phyloP scores from a whole-genome alignment of 441 rosid species.

The Syzygium syzygioides region DNA sequence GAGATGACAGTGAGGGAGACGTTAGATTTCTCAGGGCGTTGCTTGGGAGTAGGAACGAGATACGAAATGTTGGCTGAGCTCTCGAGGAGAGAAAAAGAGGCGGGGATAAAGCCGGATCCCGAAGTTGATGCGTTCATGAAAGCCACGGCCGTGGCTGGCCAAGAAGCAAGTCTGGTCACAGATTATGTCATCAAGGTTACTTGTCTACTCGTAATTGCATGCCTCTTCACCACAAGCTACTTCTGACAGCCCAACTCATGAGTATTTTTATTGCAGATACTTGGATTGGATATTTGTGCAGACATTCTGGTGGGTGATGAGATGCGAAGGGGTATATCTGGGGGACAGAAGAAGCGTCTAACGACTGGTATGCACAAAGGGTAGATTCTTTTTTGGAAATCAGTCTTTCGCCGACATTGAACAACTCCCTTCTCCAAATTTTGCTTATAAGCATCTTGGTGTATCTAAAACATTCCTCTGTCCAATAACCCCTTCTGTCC shows the following conservation, averaged over 20 bases:
- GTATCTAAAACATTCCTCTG: background rate
- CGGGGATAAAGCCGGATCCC: slow-evolving; percentile 76
- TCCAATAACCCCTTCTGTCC: background rate
- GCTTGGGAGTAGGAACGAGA: slow-evolving; percentile 84
- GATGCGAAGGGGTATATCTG: slow-evolving; percentile 89
- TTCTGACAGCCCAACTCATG: background rate
- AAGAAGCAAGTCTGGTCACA: slow-evolving; percentile 71
- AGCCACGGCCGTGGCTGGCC: slow-evolving; percentile 74
- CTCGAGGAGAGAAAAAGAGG: slow-evolving; percentile 62
- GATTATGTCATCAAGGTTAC: slow-evolving; percentile 78
- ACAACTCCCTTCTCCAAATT: background rate
- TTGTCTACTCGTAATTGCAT: background rate
- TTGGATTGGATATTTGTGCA: slow-evolving; percentile 84
- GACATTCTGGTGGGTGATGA: slow-evolving; percentile 81
- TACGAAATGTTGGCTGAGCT: slow-evolving; percentile 65
- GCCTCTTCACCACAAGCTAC: background rate
- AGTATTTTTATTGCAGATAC: slow-evolving; percentile 39
- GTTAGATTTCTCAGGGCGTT: slow-evolving; percentile 80
- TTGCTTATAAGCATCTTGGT: background rate
- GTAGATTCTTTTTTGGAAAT: background rate
- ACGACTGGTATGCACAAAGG: slow-evolving; percentile 30
- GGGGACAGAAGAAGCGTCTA: slow-evolving; percentile 86
- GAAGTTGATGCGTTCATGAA: slow-evolving; percentile 95
- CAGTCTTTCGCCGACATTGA: background rate
- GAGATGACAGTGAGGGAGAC: slow-evolving; percentile 97